A percentile compares a stretch with the other conserved stretches of the same genome.
Evolutionary conservation across 2,329 filamentous ascomycete species (phyloP).

Genomic region (Colletotrichum neosansevieriae): DNA sequence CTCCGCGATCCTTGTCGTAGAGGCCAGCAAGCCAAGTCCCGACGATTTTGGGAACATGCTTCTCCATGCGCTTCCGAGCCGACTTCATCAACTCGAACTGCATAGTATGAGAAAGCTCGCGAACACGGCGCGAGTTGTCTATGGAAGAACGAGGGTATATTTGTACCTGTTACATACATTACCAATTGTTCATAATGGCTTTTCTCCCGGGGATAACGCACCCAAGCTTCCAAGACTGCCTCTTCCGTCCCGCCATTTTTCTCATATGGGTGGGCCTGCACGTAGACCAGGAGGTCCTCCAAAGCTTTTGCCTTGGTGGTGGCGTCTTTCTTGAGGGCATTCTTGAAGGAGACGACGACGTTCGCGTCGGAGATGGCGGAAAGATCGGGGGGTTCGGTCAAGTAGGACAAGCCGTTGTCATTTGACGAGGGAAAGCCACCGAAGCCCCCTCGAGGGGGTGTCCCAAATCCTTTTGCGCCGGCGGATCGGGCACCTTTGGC

Average conservation of each 20-base stretch:
- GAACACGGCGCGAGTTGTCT: conserved; percentile 87
- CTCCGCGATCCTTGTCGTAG: conserved; percentile 85
- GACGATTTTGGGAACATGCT: conserved; percentile 79
- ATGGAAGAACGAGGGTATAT: conserved; percentile 91
- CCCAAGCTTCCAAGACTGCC: conserved; percentile 88
- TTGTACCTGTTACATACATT: conserved; percentile 72
- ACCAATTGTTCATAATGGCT: conserved; percentile 50
- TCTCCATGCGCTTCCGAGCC: conserved; percentile 85
- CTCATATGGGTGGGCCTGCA: conserved; percentile 66
- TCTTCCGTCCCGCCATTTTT: conserved; percentile 78
- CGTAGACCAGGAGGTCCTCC: conserved; percentile 81
- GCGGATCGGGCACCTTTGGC: conserved; percentile 34
- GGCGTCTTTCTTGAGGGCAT: conserved; percentile 90
- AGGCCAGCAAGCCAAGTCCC: conserved; percentile 92
- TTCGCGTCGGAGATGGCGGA: conserved; percentile 82
- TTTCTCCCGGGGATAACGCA: conserved; percentile 57
- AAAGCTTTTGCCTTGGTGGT: conserved; percentile 92
- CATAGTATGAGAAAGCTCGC: conserved; percentile 84
- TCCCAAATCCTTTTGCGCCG: conserved; percentile 36
- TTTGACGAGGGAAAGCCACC: conserved; percentile 55
- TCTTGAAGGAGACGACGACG: conserved; percentile 91
- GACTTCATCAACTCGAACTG: conserved; percentile 73
- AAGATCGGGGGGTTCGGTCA: conserved; percentile 87
- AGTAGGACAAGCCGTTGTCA: conserved; percentile 78
- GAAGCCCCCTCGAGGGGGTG: conserved; percentile 47